These are phyloP conservation scores for Toxicodendron radicans DNA, from an alignment of 345 rosid genomes.

Conservation along the genomic window DNA sequence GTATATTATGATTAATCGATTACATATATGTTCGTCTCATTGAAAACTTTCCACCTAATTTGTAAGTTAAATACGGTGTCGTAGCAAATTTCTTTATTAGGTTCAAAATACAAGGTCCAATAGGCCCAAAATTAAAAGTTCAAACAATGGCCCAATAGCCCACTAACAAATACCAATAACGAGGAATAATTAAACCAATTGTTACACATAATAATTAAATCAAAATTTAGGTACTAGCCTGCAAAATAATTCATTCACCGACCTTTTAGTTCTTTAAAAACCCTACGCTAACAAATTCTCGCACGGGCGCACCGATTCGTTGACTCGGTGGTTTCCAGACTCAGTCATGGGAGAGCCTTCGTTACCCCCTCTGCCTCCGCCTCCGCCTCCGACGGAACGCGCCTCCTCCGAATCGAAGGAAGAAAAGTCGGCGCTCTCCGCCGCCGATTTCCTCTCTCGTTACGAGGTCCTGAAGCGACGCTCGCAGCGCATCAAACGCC, in stretches of 20 bases:
- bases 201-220: not conserved
- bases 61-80: no score
- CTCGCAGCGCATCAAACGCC: slow-evolving; percentile 33
- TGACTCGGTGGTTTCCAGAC: not conserved
- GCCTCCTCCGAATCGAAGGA: no score
- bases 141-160: no score
- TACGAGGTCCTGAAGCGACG: slow-evolving; percentile 40
- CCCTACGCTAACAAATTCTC: not conserved
- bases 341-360: not conserved
- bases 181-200: no score
- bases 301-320: not conserved
- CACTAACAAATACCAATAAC: no score
- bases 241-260: not conserved
- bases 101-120: no score
- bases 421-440: not conserved
- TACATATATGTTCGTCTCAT: no score
- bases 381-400: not conserved
- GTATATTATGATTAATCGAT: no score
- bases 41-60: no score
- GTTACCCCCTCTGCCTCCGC: not conserved
- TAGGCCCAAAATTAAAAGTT: no score
- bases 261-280: not conserved
- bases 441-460: slow-evolving; percentile 28
- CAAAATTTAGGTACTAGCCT: not conserved
- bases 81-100: no score